Base-by-base conservation (phyloP, 164 flowering plant genomes). In the Nelumbo lutea region DNA sequence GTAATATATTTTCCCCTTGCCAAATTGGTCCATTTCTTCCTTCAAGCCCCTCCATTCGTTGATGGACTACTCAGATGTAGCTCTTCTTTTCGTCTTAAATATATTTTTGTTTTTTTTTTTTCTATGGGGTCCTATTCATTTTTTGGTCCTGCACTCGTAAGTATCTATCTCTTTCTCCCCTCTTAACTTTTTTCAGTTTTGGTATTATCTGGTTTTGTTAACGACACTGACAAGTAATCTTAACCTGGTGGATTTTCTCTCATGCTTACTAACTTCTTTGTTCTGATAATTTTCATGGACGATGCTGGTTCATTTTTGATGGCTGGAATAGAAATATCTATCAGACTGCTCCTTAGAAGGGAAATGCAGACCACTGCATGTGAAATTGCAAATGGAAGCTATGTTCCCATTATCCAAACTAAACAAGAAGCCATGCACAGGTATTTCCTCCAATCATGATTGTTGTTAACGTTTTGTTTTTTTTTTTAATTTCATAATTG, bases 381-480 rank as follows among this genome's bases (percentile, higher is more conserved):
- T 79, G 81, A 80, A 63, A 73, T 85, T 74, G 86, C 79, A 46
- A 72, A 70, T 62, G 86, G 81, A 71, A 88, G 93, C 82, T 87
- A 85, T 69, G 76, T 87, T 40, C 84, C 87, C 11, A 51, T 59
- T 8, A 45, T 74, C 57, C 71, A 57, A 44, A 15, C 58, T 27
- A 74, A 75, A 62, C 65, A 72, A 53, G 73, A 72, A 65, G 71
- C 58, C 44, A 68, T 11, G 13, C 52, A 38, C 58, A 77, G 88
- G 87, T 84, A 76, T 47, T 56, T 53, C 50, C 60, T 58, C 11
- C 52, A 42, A 3, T 48, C 39, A 50, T 56, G 27, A 5, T 2
- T 51, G 39, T 66, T 48, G 53, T 1, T 27, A 27, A 27, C 27
- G 27, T 27, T 46, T 48, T 52, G 5, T 15, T 15, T 9, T 11